Conservation (phyloP, 2,329 filamentous ascomycete genomes). For the Scedosporium apiospermum region DNA sequence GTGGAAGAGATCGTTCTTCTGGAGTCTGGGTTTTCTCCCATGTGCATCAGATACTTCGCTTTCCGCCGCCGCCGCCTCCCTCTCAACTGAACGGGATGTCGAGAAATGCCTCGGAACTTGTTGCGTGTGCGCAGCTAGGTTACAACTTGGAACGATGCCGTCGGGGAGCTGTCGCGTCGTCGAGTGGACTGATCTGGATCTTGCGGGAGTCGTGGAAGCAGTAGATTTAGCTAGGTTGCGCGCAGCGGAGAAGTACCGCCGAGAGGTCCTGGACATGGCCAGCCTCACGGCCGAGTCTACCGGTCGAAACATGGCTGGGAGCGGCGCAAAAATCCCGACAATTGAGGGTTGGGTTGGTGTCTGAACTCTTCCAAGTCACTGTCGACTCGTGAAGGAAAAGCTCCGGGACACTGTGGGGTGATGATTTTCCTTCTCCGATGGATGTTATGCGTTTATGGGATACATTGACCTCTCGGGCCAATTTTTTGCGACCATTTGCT, state of each 20-base stretch:
- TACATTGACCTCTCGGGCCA: not conserved
- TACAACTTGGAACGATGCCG: not conserved
- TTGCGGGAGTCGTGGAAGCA: not conserved
- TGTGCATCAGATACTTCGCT: constrained; percentile 13
- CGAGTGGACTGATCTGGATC: constrained; percentile 1
- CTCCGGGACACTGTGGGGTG: not conserved
- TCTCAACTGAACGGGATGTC: constrained; percentile 5
- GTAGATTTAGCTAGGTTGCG: not conserved
- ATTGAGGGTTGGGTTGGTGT: not conserved
- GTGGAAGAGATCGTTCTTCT: constrained; percentile 82
- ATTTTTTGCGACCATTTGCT: not conserved
- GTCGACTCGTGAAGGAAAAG: not conserved
- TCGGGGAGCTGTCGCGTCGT: not conserved
- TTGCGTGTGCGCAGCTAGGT: not conserved
- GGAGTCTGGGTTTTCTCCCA: constrained; percentile 31
- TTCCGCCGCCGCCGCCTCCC: constrained; percentile 2
- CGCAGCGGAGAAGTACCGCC: constrained; percentile 4
- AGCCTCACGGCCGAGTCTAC: constrained; percentile 11
- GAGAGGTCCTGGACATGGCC: constrained; percentile 9
- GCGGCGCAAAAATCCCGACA: not conserved
- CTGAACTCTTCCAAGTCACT: not conserved
- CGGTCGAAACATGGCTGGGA: constrained; percentile 9
- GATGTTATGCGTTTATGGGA: not conserved
- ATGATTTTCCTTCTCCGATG: not conserved
- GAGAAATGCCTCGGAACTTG: not conserved